Evolutionary conservation across 2,329 filamentous ascomycete genomes (phyloP), one percentile per base, ranked within the genome.

Genomic region (Trichoderma atrobrunneum): DNA sequence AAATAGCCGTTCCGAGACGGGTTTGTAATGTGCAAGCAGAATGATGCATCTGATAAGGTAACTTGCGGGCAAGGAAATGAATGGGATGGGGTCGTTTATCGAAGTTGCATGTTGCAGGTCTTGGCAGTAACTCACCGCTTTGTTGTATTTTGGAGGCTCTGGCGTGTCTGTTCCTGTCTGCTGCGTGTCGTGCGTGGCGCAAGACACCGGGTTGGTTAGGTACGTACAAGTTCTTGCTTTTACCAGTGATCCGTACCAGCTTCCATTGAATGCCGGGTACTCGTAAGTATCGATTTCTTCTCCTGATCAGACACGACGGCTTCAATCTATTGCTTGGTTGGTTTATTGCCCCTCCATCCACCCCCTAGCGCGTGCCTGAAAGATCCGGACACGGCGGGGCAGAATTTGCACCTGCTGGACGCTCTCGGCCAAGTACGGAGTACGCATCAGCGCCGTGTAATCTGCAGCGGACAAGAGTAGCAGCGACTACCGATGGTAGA

Each of bases 121-220:
- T 74, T 76, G 74, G 74, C 74, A 72, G 69, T 71, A 73, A 65
- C 76, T 78, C 77, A 78, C 77, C 77, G 77, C 77, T 74, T 77
- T 75, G 77, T n/a, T 59, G 56, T 59, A 59, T 59, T 76, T 75
- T 78, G 74, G 76, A 59, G 12, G 21, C 34, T 43, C 60, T 63
- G 60, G 18, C 21, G 36, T 43, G 36, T 48, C 43, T 51, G n/a
- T 51, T 51, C 43, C 43, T 51, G 43, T 48, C 43, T 51, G 43
- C n/a, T 51, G n/a, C n/a, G 43, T 12, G 43, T 51, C 43, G 10
- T n/a, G n/a, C 48, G 21, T 54, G 48, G 48, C 21, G n/a, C 18
- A 24, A 54, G 48, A 21, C 10, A 24, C 48, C 21, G n/a, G n/a
- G 43, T 51, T 54, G 48, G 43, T 51, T 54, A 21, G n/a, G n/a